Evolutionary conservation across 2,329 filamentous ascomycete genomes (phyloP), one percentile per base, ranked within the genome.

Genomic region (Diaporthe sp.): DNA sequence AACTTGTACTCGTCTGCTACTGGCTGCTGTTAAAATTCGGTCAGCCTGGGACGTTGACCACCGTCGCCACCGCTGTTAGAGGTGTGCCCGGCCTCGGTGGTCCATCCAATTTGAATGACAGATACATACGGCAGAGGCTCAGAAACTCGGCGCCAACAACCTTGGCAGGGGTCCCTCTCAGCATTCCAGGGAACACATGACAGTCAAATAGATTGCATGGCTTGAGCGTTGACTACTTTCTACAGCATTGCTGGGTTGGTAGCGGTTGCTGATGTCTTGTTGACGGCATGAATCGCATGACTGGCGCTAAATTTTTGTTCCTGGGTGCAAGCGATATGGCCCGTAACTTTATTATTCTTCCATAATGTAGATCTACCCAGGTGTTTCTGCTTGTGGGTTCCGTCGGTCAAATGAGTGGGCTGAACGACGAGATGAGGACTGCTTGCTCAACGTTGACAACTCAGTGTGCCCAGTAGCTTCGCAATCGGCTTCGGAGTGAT

Each of bases 161-260:
- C 60, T 63, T 63, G 60, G 60, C 60, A 63, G 60, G 39, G 60
- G 60, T 31, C n/a, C 4, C 25, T 22, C 20, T 67, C 28, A 44
- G 28, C 39, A 13, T 34, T 17, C 25, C 13, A 34, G 20, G 12
- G n/a, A 67, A 67, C 25, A 34, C 12, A 34, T 67, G 61, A 67
- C 44, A 67, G 42, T 9, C 20, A 49, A 67, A 63, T 44, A 44
- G 15, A 63, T 63, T 49, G 61, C 61, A 42, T 17, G 22, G 61
- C 25, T 44, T 47, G 61, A 49, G 42, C 22, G 42, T n/a, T 47
- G 42, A 2, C 7, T 65, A 25, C 17, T 31, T 44, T 8, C 5
- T 25, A 61, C 13, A 61, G 58, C 12, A 37, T 1, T 7, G 31
- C 22, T 51, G 58, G 58, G 22, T 4, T 39, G 22, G 28, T 28